phyloP scores from a whole-genome alignment of 78 protist species.

The Dictyostelium firmibasis region DNA sequence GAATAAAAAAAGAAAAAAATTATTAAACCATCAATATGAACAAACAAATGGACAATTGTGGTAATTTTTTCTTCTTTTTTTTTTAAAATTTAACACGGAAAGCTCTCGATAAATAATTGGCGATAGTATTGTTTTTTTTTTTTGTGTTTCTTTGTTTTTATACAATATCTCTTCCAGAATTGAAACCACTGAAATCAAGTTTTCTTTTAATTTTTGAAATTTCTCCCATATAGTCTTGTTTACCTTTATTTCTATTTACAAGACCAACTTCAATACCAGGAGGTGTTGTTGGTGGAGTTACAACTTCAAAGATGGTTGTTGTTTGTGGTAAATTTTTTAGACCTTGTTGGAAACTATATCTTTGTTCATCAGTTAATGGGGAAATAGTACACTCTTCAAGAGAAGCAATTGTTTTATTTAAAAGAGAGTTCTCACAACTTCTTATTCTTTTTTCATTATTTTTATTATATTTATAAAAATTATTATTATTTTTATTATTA shows the following conservation, averaged over 20 bases:
- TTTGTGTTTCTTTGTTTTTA: not conserved
- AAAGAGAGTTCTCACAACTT: not conserved
- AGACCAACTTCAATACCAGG: not conserved
- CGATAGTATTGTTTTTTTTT: not conserved
- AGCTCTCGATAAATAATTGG: not conserved
- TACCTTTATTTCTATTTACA: not conserved
- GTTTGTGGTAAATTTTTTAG: not conserved
- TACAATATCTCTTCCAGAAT: not conserved
- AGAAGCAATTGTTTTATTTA: not conserved
- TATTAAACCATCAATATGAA: not conserved
- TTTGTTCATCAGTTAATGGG: not conserved
- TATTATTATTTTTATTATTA: too few relatives aligned
- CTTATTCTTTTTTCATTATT: not conserved
- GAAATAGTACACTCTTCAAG: not conserved
- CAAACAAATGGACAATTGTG: not conserved
- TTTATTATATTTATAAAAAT: not conserved
- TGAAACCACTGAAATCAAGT: not conserved
- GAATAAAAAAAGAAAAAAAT: not conserved
- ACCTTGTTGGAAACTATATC: not conserved
- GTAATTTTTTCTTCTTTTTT: not conserved
- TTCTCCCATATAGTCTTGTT: not conserved
- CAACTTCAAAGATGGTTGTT: not conserved
- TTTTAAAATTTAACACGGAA: not conserved
- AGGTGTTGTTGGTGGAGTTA: constrained; percentile 4
- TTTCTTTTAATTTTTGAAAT: not conserved